phyloP scores from a whole-genome alignment of 768 basidiomycete genomes.

The Tylopilus subfusipes region DNA sequence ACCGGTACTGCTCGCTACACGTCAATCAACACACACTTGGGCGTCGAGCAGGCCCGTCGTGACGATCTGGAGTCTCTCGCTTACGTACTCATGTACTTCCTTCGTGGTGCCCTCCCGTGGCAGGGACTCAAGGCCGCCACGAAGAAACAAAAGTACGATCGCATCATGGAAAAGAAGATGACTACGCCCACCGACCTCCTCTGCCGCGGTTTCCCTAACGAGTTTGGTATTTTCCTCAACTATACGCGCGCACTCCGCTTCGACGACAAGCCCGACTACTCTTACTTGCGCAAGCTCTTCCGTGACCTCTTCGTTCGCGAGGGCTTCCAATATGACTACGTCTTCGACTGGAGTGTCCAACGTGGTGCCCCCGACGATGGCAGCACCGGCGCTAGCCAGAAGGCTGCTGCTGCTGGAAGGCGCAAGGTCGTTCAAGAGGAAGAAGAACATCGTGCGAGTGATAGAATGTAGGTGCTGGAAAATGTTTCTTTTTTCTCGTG shows the following conservation, averaged over 20 bases:
- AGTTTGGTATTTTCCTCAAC: conserved; percentile 98
- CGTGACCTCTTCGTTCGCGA: conserved; percentile 95
- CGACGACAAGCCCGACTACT: conserved; percentile 99
- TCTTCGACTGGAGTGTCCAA: conserved; percentile 98
- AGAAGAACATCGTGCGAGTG: conserved; percentile 77
- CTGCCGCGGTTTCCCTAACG: conserved; percentile 99
- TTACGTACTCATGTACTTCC: conserved; percentile 99
- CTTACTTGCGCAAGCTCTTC: conserved; percentile 99
- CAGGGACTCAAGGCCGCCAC: conserved; percentile 99
- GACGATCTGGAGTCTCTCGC: conserved; percentile 98
- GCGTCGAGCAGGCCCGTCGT: conserved; percentile 96
- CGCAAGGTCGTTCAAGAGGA: conserved; percentile 84
- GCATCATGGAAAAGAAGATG: conserved; percentile 99
- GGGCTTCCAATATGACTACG: conserved; percentile 98
- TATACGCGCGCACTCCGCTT: conserved; percentile 98
- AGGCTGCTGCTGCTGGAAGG: conserved; percentile 54
- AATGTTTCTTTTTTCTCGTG: conserved; percentile 17
- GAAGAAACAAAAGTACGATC: conserved; percentile 99
- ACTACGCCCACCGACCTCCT: conserved; percentile 95
- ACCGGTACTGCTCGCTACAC: conserved; percentile 99
- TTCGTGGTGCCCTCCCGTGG: conserved; percentile 97
- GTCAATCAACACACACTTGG: conserved; percentile 98
- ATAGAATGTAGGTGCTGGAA: conserved; percentile 66
- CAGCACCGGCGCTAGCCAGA: conserved; percentile 56
- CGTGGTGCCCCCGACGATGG: conserved; percentile 67